Base-by-base conservation (phyloP, 139 green algal genomes). In the Chlorella sorokiniana region DNA sequence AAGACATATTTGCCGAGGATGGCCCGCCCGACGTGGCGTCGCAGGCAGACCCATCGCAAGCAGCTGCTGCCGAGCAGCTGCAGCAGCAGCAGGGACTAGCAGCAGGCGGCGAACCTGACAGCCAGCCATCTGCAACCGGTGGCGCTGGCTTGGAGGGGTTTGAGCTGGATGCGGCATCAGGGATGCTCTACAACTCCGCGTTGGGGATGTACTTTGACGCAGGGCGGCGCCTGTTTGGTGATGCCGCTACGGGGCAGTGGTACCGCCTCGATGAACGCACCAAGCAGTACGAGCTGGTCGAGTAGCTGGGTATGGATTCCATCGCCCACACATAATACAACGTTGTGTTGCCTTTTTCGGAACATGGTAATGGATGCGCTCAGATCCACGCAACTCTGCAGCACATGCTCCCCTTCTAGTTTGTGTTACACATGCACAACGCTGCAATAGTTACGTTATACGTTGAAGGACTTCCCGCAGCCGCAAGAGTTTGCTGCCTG, bases 391-490 rank as follows among this genome's bases (percentile, higher is more conserved):
- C n/a, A n/a, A n/a, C n/a, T n/a, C n/a, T 41, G 61, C 10, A 16
- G 10, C 5, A 20, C 22, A 23, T 61, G 52, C 52, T 4, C 22
- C 52, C 27, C 10, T 68, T 40, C 3, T 67, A 9, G 25, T 33
- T n/a, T n/a, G n/a, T n/a, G n/a, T n/a, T 84, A 4, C n/a, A 54
- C 9, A 42, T 29, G n/a, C 22, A 48, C 42, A 54, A 25, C 27
- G 18, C n/a, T n/a, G 54, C 56, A n/a, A 10, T n/a, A 2, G 35
- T 20, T 20, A 16, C 11, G 29, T 94, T 76, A 96, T 4, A 95
- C 91, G 2, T 82, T 84, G 78, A 98, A 98, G 0, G 85, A 93
- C 83, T 96, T 98, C 48, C 94, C 94, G 69, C 59, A 71, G 22
- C 65, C 78, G 76, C 95, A 98, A 16, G 68, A 90, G 38, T 86